Base-by-base conservation (phyloP, 2,329 filamentous ascomycete species). In the Colletotrichum tropicale region DNA sequence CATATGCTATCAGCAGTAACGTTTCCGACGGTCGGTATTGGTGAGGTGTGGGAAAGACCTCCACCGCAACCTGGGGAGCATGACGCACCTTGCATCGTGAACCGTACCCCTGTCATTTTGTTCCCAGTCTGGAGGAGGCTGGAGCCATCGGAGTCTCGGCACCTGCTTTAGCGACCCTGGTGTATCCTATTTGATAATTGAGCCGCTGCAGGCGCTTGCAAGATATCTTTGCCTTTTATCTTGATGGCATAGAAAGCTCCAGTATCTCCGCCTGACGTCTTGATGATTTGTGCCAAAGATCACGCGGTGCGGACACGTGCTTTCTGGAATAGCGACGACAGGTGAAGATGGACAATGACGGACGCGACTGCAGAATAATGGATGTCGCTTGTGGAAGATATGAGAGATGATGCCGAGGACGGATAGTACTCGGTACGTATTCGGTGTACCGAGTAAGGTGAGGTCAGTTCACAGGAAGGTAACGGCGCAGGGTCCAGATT, bases 11-110 rank as follows among this genome's bases (percentile, higher is more conserved):
- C 43, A 24, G 56, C 34, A 21, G 56, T 30, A 26, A 66, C n/a
- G 55, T 38, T 66, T 62, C 48, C 67, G 60, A 71, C 52, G 34
- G 21, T 18, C 67, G 60, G 60, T 38, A 75, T 64, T 72, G 70
- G 56, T 55, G 64, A 72, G 8, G 32, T 67, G 32, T 24, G 66
- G 38, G 48, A 58, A 73, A 65, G 48, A 38, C 48, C 34, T 32
- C 73, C 70, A 69, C 64, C 28, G 26, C 43, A 34, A 36, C 68
- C 74, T 74, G 70, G 70, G 74, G 70, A 73, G 73, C 62, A 75
- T 72, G 69, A 72, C 73, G 69, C 62, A 67, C 67, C 68, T 75
- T 60, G 55, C 36, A 62, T 66, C 38, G 56, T 71, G 69, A 67
- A 55, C 56, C n/a, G 21, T 18, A 58, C 26, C 74, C 74, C 43